Evolutionary conservation across 352 stramenopile genomes (phyloP).

Genomic region (Thraustotheca clavata): DNA sequence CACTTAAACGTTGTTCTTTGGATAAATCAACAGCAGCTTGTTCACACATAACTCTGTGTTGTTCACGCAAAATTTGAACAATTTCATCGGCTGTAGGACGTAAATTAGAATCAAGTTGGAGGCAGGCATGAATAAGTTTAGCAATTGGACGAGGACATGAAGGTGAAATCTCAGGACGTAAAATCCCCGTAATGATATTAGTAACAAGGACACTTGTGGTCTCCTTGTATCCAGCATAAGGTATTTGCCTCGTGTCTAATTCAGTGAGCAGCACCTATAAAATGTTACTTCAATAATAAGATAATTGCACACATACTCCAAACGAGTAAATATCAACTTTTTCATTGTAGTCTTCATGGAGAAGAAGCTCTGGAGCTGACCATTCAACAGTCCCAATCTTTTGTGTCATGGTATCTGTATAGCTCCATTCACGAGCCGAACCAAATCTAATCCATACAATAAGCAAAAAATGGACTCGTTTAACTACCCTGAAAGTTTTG

Average conservation of each 20-base stretch:
- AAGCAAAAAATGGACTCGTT: neutral
- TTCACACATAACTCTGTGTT: slow-evolving; percentile 6
- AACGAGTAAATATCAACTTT: slow-evolving; percentile 30
- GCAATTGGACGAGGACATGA: slow-evolving; percentile 1
- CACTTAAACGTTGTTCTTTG: neutral
- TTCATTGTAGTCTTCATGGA: slow-evolving; percentile 28
- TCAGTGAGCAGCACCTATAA: slow-evolving; percentile 14
- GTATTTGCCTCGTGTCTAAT: slow-evolving; percentile 12
- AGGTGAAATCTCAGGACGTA: neutral
- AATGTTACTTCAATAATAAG: neutral
- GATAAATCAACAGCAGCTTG: slow-evolving; percentile 1
- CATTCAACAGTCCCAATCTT: slow-evolving; percentile 20
- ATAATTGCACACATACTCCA: slow-evolving; percentile 17
- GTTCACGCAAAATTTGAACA: slow-evolving; percentile 9
- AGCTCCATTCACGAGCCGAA: slow-evolving; percentile 20
- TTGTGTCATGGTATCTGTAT: slow-evolving; percentile 19
- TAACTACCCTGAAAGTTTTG: slow-evolving; percentile 38
- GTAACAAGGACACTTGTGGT: slow-evolving; percentile 16
- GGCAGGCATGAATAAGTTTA: slow-evolving; percentile 14
- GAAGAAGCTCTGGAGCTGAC: slow-evolving; percentile 25
- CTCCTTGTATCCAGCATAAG: slow-evolving; percentile 7
- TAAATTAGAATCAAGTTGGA: slow-evolving; percentile 19
- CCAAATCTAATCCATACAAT: slow-evolving; percentile 2
- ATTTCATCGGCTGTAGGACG: slow-evolving; percentile 15
- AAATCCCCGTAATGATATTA: slow-evolving; percentile 21